Evolutionary conservation across 192 early-diverging fungal genomes (phyloP).

Genomic region (Rhizoclosmatium globosum): DNA sequence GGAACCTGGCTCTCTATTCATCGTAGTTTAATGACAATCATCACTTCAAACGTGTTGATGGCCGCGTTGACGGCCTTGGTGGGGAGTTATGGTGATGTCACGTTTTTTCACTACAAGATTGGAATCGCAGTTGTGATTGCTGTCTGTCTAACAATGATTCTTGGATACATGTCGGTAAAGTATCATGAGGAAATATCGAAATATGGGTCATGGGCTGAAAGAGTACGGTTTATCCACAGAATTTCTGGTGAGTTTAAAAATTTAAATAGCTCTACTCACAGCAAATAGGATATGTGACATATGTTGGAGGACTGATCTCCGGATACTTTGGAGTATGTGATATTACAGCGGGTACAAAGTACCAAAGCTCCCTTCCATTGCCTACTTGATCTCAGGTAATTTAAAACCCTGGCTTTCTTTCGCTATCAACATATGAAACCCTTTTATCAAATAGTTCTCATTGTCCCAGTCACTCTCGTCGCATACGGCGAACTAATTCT

Average conservation of each 20-base stretch:
- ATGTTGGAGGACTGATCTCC: conserved; percentile 36
- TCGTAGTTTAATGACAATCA: conserved; percentile 32
- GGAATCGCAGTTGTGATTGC: conserved; percentile 37
- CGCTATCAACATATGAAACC: no score
- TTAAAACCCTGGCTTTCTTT: no score
- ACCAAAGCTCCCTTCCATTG: no score
- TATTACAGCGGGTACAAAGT: background rate
- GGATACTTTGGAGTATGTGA: conserved; percentile 40
- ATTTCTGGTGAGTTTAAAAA: background rate
- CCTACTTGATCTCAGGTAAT: no score
- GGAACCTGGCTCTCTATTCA: conserved; percentile 42
- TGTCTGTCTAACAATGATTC: background rate
- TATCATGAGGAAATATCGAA: background rate
- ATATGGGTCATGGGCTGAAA: background rate
- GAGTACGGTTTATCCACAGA: background rate
- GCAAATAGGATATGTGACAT: conserved; percentile 29
- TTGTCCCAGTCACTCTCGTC: conserved; percentile 9
- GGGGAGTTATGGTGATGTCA: conserved; percentile 36
- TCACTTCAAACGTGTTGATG: conserved; percentile 42
- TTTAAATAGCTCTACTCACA: no score
- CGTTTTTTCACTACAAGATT: conserved; percentile 30
- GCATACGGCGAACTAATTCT: conserved; percentile 21
- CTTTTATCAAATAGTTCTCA: background rate
- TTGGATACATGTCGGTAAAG: conserved; percentile 7
- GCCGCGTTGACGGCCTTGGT: conserved; percentile 42